Conservation (phyloP, 805 yeast genomes). For the Candida endomychidarum region DNA sequence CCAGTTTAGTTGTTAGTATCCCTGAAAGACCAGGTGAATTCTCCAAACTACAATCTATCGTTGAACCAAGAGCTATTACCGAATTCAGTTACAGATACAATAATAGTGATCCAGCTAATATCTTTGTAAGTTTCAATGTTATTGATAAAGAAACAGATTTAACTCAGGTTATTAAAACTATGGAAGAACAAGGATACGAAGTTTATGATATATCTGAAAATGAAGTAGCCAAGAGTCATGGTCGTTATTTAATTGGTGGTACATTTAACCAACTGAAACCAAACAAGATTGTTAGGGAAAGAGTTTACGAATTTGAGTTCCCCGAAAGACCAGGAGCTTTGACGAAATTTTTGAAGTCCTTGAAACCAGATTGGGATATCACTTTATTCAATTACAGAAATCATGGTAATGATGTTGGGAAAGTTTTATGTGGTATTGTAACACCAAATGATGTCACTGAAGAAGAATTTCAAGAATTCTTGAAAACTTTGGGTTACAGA, state of each 20-base stretch:
- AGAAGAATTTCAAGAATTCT: constrained; percentile 63
- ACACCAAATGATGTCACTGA: constrained; percentile 70
- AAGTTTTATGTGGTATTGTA: constrained; percentile 84
- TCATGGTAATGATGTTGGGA: constrained; percentile 94
- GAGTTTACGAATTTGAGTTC: constrained; percentile 81
- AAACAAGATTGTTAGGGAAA: constrained; percentile 64
- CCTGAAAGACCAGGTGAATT: constrained; percentile 95
- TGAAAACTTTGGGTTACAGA: constrained; percentile 71
- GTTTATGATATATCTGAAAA: constrained; percentile 88
- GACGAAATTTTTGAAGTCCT: constrained; percentile 67
- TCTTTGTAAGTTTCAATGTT: constrained; percentile 87
- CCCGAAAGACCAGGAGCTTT: constrained; percentile 98
- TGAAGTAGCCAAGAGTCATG: constrained; percentile 94
- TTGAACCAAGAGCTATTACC: constrained; percentile 87
- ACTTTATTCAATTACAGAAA: constrained; percentile 95
- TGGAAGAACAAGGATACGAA: constrained; percentile 61
- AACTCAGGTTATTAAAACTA: constrained; percentile 54
- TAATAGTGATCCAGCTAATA: constrained; percentile 58
- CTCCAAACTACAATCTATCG: constrained; percentile 66
- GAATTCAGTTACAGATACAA: constrained; percentile 89
- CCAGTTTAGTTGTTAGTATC: constrained; percentile 82
- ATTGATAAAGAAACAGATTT: constrained; percentile 74
- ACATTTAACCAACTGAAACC: constrained; percentile 31
- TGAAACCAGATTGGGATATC: constrained; percentile 84
- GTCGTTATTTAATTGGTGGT: constrained; percentile 95